phyloP scores from a whole-genome alignment of 176 grass and related monocot genomes.

The Triticum turgidum region DNA sequence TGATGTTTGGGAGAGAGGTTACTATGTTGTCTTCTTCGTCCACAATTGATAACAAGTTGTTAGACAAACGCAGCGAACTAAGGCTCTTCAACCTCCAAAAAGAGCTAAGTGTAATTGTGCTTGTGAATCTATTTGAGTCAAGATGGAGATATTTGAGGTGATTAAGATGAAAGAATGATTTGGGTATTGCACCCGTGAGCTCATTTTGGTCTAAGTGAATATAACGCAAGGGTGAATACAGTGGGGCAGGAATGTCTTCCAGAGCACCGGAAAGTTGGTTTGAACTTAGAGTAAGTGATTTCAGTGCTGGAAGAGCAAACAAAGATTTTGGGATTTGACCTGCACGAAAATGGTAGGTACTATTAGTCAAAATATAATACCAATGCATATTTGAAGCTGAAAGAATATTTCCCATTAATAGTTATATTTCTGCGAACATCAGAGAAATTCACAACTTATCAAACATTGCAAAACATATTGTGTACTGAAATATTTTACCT shows the following conservation, averaged over 20 bases:
- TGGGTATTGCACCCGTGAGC: conserved; percentile 15
- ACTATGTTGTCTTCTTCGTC: neutral
- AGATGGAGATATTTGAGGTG: accelerated
- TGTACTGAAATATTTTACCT: no score
- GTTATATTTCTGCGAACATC: no score
- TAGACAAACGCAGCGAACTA: neutral
- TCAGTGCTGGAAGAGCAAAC: neutral
- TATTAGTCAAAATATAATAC: no score
- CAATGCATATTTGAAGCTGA: neutral
- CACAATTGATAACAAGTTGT: conserved; percentile 19
- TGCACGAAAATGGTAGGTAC: neutral
- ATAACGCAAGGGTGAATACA: neutral
- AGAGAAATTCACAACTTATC: no score
- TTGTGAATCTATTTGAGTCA: neutral
- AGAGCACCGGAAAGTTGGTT: conserved; percentile 21
- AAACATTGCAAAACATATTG: no score
- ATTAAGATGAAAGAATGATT: conserved; percentile 10
- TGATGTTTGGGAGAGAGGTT: neutral
- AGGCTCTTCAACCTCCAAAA: neutral
- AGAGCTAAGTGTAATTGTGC: conserved; percentile 2
- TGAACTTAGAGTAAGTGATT: accelerated
- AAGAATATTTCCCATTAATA: neutral
- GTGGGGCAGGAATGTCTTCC: neutral
- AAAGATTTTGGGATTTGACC: conserved; percentile 3
- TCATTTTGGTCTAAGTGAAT: no score